Evolutionary conservation across 495 filamentous ascomycete species (phyloP).

Genomic region (Baudoinia panamericana): DNA sequence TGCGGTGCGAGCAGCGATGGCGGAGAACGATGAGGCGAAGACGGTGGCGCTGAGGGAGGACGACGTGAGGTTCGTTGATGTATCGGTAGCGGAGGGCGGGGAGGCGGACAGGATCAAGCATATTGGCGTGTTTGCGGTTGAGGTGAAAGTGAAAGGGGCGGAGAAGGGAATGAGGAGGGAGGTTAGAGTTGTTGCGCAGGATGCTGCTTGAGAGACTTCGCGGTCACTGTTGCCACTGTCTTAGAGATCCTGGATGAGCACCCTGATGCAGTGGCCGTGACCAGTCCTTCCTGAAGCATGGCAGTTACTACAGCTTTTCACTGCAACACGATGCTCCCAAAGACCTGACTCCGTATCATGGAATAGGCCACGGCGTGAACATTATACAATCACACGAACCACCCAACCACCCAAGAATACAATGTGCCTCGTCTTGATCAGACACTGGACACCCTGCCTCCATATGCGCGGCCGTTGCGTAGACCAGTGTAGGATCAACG

Average conservation of each 20-base stretch:
- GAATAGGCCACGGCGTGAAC: too few relatives aligned
- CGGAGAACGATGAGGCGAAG: constrained; percentile 35
- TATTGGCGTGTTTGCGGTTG: constrained; percentile 41
- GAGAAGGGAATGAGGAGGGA: constrained; percentile 32
- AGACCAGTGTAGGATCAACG: constrained; percentile 1
- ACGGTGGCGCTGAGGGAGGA: constrained; percentile 39
- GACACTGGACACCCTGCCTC: constrained; percentile 3
- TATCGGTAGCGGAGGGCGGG: constrained; percentile 19
- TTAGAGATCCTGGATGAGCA: too few relatives aligned
- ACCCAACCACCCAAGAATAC: neutral
- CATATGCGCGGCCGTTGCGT: constrained; percentile 8
- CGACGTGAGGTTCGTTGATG: constrained; percentile 37
- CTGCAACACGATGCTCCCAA: too few relatives aligned
- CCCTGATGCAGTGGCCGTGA: too few relatives aligned
- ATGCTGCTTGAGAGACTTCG: neutral
- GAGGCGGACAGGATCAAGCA: constrained; percentile 39
- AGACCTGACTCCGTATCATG: too few relatives aligned
- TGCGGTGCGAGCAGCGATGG: constrained; percentile 36
- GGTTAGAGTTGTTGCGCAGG: constrained; percentile 32
- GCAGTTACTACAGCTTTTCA: too few relatives aligned
- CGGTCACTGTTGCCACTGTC: too few relatives aligned
- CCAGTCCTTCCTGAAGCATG: too few relatives aligned
- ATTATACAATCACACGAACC: too few relatives aligned
- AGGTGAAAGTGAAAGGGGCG: constrained; percentile 40
- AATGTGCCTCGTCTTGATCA: constrained; percentile 4